Evolutionary conservation across 768 basidiomycete species (phyloP).

Genomic region (Coprinopsis marcescibilis): DNA sequence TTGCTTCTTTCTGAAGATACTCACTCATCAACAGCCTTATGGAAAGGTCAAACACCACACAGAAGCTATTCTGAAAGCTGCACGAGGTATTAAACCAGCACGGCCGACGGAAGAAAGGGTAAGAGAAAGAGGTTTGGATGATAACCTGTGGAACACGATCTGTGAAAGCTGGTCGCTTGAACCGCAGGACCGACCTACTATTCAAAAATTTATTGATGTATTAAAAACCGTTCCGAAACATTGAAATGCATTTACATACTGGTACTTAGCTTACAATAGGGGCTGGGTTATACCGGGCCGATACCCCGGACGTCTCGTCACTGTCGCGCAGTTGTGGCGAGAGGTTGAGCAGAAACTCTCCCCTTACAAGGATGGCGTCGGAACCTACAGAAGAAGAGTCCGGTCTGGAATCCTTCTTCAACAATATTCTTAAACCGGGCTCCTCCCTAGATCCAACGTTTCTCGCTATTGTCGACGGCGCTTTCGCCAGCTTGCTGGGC

Average conservation of each 20-base stretch:
- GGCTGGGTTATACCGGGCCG: no score
- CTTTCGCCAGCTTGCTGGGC: conserved; percentile 51
- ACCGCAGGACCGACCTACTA: conserved; percentile 32
- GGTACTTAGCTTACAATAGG: no score
- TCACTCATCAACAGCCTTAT: conserved; percentile 52
- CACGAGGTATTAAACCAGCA: conserved; percentile 35
- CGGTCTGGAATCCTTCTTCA: conserved; percentile 34
- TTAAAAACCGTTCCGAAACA: background rate
- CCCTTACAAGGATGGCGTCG: background rate
- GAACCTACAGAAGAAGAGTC: background rate
- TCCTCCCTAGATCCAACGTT: conserved; percentile 72
- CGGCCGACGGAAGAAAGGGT: conserved; percentile 31
- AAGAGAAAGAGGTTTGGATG: conserved; percentile 37
- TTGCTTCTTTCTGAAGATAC: conserved; percentile 27
- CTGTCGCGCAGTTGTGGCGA: no score
- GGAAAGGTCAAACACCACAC: conserved; percentile 44
- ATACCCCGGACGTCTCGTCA: no score
- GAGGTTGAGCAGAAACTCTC: no score
- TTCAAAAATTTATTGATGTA: conserved; percentile 26
- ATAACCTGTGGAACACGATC: conserved; percentile 41
- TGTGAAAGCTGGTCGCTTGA: conserved; percentile 36
- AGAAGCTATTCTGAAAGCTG: conserved; percentile 42
- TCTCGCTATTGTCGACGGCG: conserved; percentile 54
- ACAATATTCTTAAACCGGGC: conserved; percentile 63
- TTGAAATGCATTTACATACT: background rate